Evolutionary conservation across 2,329 filamentous ascomycete genomes (phyloP), one percentile per base, ranked within the genome.

Genomic region (Coniella vitis): DNA sequence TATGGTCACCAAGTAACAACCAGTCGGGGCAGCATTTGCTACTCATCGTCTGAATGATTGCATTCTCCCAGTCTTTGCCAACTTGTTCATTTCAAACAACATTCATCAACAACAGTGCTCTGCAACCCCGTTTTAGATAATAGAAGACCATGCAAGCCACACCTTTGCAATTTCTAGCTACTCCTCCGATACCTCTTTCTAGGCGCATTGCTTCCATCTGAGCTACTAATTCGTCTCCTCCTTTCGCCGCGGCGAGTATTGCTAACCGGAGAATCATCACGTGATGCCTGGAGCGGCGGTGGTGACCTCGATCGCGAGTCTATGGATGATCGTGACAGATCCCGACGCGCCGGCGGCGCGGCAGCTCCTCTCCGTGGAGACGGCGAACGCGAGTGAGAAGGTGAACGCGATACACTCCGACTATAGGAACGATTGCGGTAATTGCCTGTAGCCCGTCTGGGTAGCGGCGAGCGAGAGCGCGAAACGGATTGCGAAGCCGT

Each of bases 121-220:
- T 29, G 5, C 25, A 29, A 29, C n/a, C n/a, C n/a, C n/a, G n/a
- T n/a, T n/a, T n/a, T n/a, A n/a, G n/a, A n/a, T n/a, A n/a, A n/a
- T n/a, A n/a, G n/a, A n/a, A n/a, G n/a, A n/a, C n/a, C n/a, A n/a
- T n/a, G n/a, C n/a, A n/a, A n/a, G n/a, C n/a, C n/a, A n/a, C 25
- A 29, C 25, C 10, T 29, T 29, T 29, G 25, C 25, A 29, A 29
- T 13, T 21, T 19, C 31, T 47, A 54, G 36, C 43, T 38, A 4
- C 40, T 41, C 32, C 39, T 54, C 36, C 49, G 52, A 21, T 52
- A 47, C 34, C 47, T 49, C 49, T 44, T 54, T 36, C 49, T 44
- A 4, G 49, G 49, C 21, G 25, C 49, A 37, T 43, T 52, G n/a
- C 51, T 48, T 20, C 45, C 42, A n/a, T 49, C 49, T 4, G 52